phyloP scores from a whole-genome alignment of 2,329 filamentous ascomycete genomes.

The Chaetothyriales sp. region DNA sequence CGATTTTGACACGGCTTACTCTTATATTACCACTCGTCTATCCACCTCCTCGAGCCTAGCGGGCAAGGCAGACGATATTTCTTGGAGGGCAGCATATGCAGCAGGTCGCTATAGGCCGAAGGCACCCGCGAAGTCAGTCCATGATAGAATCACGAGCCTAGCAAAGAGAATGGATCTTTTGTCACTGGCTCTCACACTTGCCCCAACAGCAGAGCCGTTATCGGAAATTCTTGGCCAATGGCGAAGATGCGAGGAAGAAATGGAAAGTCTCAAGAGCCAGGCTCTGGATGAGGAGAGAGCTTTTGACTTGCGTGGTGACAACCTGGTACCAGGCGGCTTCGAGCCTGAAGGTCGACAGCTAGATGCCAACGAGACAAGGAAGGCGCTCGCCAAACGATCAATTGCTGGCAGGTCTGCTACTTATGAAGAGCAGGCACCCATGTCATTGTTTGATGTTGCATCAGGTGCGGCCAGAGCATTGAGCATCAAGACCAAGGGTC shows the following conservation, averaged over 20 bases:
- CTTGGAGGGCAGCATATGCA: slow-evolving; percentile 49
- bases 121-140: slow-evolving; percentile 21
- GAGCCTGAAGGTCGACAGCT: slow-evolving; percentile 29
- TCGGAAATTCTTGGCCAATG: slow-evolving; percentile 48
- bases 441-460: slow-evolving; percentile 38
- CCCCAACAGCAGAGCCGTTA: slow-evolving; percentile 39
- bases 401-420: slow-evolving; percentile 13
- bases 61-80: slow-evolving; percentile 37
- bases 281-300: slow-evolving; percentile 42
- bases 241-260: slow-evolving; percentile 48
- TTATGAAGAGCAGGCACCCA: slow-evolving; percentile 31
- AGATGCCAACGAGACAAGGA: slow-evolving; percentile 30
- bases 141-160: slow-evolving; percentile 37
- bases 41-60: slow-evolving; percentile 18
- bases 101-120: slow-evolving; percentile 40
- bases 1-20: slow-evolving; percentile 48
- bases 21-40: slow-evolving; percentile 48
- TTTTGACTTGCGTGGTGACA: slow-evolving; percentile 42
- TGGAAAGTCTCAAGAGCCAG: slow-evolving; percentile 36
- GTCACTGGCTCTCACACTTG: slow-evolving; percentile 45
- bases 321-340: slow-evolving; percentile 29
- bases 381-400: slow-evolving; percentile 24
- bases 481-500: slow-evolving; percentile 27
- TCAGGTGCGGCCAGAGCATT: slow-evolving; percentile 34
- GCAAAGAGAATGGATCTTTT: slow-evolving; percentile 52